Base-by-base conservation (phyloP, 768 basidiomycete species). In the Xerocomellus dryophilus region DNA sequence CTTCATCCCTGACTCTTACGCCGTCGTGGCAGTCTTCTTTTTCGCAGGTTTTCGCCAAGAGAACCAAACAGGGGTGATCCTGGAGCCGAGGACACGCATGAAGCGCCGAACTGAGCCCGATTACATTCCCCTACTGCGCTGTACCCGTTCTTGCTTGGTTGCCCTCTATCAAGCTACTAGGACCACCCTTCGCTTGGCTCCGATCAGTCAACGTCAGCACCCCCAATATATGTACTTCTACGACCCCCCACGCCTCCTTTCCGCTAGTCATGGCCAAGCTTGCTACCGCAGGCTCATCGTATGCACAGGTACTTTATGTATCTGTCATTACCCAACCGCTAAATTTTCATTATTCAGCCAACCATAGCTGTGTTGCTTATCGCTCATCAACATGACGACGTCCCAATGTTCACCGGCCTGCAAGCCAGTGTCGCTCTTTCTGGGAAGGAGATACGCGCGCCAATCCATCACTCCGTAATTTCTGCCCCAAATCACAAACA, bases 351-450 rank as follows among this genome's bases (percentile, higher is more conserved):
- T 18, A 45, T 36, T 43, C 41, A 50, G 23, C 18, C 6, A 25
- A 25, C 29, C 27, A n/a, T 18, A 43, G 40, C 35, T 9, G 23
- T 36, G 44, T 17, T 49, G 29, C 47, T 61, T 41, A 59, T 48
- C 42, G 7, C 29, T 18, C 35, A 20, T 35, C 25, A 29, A 10
- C 9, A 41, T n/a, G n/a, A n/a, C n/a, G n/a, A n/a, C n/a, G n/a
- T n/a, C 42, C 17, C 31, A 38, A 46, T 25, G 36, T n/a, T 42
- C 20, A 17, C 40, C 38, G 27, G 27, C 27, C 43, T 21, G 17
- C 35, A 50, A 31, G 20, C 47, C 15, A 41, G 39, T 34, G 7
- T 45, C 25, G 23, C 38, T 43, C 25, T 34, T 39, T 42, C 14
- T 27, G 48, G 42, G 25, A 25, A 39, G n/a, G 29, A 7, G 11